These are phyloP conservation scores for Vigna radiata DNA, from an alignment of 306 rosid species.

Conservation along the genomic window DNA sequence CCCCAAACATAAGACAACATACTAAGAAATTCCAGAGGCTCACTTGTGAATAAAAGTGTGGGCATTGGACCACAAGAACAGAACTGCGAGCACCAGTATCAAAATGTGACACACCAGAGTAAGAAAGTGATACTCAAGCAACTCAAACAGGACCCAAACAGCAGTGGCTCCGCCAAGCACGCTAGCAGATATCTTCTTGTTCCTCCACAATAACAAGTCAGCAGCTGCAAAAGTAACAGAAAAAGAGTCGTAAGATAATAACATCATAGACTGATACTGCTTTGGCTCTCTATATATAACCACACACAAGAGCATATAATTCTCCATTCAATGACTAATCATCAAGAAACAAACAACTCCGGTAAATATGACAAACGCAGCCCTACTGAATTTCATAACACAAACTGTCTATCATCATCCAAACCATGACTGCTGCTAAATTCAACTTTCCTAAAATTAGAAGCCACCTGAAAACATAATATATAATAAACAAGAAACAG, in stretches of 20 bases:
- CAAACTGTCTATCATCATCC: not conserved
- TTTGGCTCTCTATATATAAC: not conserved
- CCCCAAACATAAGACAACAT: not conserved
- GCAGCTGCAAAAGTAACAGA: conserved; percentile 60
- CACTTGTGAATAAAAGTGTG: conserved; percentile 68
- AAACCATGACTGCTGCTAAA: not conserved
- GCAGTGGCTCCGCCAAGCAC: conserved; percentile 65
- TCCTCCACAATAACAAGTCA: conserved; percentile 79
- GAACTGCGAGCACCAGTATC: conserved; percentile 58
- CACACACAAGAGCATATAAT: not conserved
- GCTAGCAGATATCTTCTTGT: conserved; percentile 69
- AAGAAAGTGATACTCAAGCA: conserved; percentile 70
- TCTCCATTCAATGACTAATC: not conserved
- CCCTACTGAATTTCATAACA: not conserved
- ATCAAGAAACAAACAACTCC: conserved; percentile 1
- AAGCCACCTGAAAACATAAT: not conserved
- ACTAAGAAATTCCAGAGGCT: conserved; percentile 23
- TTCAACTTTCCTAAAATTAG: not conserved
- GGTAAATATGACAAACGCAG: not conserved
- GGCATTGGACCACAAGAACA: conserved; percentile 76
- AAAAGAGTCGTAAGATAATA: conserved; percentile 4
- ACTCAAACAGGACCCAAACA: conserved; percentile 63
- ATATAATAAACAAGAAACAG: not conserved
- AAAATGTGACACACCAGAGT: conserved; percentile 63
- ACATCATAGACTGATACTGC: not conserved